A percentile compares a stretch with the other conserved stretches of the same genome.
These are phyloP conservation scores for Lagenidium giganteum DNA, from an alignment of 352 stramenopile genomes.

Conservation along the genomic window DNA sequence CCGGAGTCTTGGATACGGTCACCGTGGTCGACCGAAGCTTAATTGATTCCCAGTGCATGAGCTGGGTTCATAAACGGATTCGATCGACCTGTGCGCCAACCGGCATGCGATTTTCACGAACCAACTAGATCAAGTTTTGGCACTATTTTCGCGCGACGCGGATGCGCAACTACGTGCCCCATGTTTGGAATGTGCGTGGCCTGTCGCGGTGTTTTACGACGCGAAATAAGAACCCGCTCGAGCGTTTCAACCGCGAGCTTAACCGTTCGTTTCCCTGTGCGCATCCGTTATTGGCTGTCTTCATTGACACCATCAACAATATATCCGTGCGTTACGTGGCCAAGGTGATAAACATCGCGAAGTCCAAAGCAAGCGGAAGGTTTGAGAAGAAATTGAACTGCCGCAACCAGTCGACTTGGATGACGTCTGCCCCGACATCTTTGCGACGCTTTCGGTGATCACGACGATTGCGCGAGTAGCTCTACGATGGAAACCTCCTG, in stretches of 20 bases:
- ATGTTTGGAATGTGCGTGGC: slow-evolving; percentile 7
- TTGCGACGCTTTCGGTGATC: no score
- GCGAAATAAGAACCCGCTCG: slow-evolving; percentile 8
- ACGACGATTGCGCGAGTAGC: no score
- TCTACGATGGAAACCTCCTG: no score
- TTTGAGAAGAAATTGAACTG: no score
- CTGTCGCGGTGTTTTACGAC: no score
- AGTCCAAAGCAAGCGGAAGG: no score
- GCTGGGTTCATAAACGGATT: no score
- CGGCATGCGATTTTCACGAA: not conserved
- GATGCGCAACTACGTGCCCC: not conserved
- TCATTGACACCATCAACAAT: slow-evolving; percentile 3
- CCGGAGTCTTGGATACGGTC: slow-evolving; percentile 6
- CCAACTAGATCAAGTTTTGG: slow-evolving; percentile 2
- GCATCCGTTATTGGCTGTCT: not conserved
- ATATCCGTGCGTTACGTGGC: slow-evolving; percentile 4
- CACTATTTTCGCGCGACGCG: slow-evolving; percentile 3
- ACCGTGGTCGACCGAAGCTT: slow-evolving; percentile 1
- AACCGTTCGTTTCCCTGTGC: slow-evolving; percentile 3
- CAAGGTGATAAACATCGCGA: not conserved
- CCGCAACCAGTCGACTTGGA: no score
- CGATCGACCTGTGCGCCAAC: no score
- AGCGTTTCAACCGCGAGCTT: slow-evolving; percentile 9
- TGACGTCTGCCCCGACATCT: no score
- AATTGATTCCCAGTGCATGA: not conserved